phyloP scores from a whole-genome alignment of 176 grass and related monocot species.

The Echinochloa phyllopogon region DNA sequence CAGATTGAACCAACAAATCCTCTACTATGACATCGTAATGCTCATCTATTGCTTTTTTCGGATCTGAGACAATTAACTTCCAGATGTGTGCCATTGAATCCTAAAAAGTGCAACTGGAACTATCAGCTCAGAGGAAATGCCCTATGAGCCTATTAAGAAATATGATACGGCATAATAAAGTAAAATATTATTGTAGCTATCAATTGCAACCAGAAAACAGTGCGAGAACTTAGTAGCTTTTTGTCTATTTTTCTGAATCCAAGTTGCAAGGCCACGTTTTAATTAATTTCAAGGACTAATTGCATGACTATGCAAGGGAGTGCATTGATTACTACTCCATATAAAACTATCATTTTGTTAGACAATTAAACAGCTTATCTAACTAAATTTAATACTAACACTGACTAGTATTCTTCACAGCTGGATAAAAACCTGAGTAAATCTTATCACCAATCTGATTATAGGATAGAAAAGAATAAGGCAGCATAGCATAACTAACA shows the following conservation, averaged over 20 bases:
- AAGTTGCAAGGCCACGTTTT: conserved; percentile 1
- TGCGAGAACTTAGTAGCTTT: neutral
- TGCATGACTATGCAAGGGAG: neutral
- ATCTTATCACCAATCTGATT: neutral
- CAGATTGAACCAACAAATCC: conserved; percentile 94
- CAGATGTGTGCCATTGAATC: conserved; percentile 99
- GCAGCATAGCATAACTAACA: neutral
- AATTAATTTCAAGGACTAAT: conserved; percentile 26
- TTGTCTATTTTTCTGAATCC: conserved; percentile 14
- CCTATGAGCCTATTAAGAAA: conserved; percentile 25
- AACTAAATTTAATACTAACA: neutral
- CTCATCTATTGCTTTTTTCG: conserved; percentile 94
- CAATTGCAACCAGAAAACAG: conserved; percentile 11
- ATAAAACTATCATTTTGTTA: conserved; percentile 15
- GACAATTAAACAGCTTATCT: neutral
- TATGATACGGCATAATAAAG: conserved; percentile 19
- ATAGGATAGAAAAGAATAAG: neutral
- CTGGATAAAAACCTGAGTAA: neutral
- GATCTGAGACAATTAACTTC: conserved; percentile 94
- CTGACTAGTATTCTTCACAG: neutral
- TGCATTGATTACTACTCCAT: neutral
- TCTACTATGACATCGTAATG: conserved; percentile 85
- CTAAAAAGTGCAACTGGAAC: conserved; percentile 49
- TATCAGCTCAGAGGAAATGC: conserved; percentile 37
- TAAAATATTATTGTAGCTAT: neutral